Evolutionary conservation across 495 filamentous ascomycete genomes (phyloP), one percentile per base, ranked within the genome.

Genomic region (Aspergillus olivimuriae): DNA sequence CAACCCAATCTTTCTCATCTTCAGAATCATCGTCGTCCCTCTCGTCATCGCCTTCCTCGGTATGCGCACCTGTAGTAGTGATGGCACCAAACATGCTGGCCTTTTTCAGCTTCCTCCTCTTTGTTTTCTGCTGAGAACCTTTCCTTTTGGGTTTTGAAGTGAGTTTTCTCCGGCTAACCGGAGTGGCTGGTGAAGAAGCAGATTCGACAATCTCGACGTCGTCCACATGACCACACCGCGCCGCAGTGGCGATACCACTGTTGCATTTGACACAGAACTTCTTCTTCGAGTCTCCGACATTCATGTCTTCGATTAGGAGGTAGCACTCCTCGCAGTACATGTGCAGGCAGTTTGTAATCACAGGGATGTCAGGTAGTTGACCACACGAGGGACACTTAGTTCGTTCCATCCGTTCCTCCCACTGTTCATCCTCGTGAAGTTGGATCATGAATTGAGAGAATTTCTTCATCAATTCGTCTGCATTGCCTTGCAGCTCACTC

Each of bases 261-360:
- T 33, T 19, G 21, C 66, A 70, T 6, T 34, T 44, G 2, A 12
- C 4, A 39, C 67, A 69, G 0, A 48, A 47, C 0, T 24, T 35
- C 11, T 61, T 52, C 10, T 41, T 31, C 3, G 53, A 54, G 0
- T 44, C 18, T 1, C 39, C 39, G 3, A 55, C 53, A 6, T 58
- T 50, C 34, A 57, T 35, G 2, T 56, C 9, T 5, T 35, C 16
- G n/a, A 72, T 41, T n/a, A 19, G 23, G 0, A 45, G 12, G 12
- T 72, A 66, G 47, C 76, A 78, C 8, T 58, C 58, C 7, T 57
- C 23, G 50, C 75, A 80, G 36, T 72, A 75, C 1, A 74, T 39
- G 35, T 80, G 76, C 14, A 55, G 37, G 48, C 76, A 80, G 8
- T 55, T 53, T 0, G 73, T 76, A 8, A 77, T 39, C 1, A 57